Evolutionary conservation across 768 basidiomycete species (phyloP), one percentile per base, ranked within the genome.

Genomic region (Termitomyces sp.): DNA sequence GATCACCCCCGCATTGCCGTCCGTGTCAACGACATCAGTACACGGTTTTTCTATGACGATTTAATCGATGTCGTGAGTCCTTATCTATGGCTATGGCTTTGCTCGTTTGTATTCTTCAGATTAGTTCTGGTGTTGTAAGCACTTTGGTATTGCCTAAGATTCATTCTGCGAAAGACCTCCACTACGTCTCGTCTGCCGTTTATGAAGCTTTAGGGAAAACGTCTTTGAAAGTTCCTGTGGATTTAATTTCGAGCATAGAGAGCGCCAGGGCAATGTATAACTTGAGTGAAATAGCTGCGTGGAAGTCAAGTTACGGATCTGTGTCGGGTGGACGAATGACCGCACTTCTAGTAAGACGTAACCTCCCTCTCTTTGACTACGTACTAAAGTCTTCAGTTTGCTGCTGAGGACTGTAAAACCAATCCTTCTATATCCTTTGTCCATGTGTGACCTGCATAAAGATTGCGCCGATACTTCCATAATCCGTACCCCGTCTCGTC

Each of bases 401-500:
- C 92, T 3, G 92, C 94, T 22, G 94, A 98, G 75, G 94, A 98
- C 65, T 96, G 92, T 94, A 70, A 61, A 81, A 66, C 24, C 49
- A n/a, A 54, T 47, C 31, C 13, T 62, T 36, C 34, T 20, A 57
- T 47, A 13, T 41, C 41, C 10, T 34, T 49, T 56, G 39, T 20
- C 16, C 45, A 45, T 44, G 36, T 18, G 47, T 31, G 45, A 63
- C 61, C 18, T 58, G 41, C 33, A 44, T n/a, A 22, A 57, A 96
- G 93, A 92, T 69, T 97, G 95, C 65, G 94, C 94, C 0, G 90
- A 94, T 67, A 89, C 93, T 3, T 84, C 84, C 5, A 86, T 97
- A 53, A 80, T 88, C 34, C 85, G 95, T 28, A 87, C 94, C 6
- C 63, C 76, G 6, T 85, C 88, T 8, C 82, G 90, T 29, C 76